These are phyloP conservation scores for Funneliformis caledonium DNA, from an alignment of 371 early-diverging fungal species.

Conservation along the genomic window DNA sequence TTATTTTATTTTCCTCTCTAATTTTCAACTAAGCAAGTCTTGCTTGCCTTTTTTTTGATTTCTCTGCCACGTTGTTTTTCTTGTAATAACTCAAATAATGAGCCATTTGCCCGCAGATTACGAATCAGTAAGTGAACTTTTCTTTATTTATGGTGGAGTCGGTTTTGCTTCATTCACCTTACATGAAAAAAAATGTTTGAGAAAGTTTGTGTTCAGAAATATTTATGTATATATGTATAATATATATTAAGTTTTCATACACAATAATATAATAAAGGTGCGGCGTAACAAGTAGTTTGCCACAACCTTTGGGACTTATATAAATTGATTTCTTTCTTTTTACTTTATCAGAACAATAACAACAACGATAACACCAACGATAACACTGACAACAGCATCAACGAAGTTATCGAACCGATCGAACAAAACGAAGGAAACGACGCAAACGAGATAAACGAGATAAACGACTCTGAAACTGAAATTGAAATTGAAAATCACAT, in stretches of 20 bases:
- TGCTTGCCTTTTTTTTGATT: neutral
- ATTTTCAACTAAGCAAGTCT: neutral
- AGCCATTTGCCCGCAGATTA: neutral
- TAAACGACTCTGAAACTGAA: neutral
- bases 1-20: neutral
- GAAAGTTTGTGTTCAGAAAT: neutral
- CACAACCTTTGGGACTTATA: neutral
- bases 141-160: neutral
- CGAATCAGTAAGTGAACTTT: conserved; percentile 1
- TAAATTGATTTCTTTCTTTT: neutral
- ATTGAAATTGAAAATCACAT: too few relatives aligned
- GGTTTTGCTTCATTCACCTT: neutral
- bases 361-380: neutral
- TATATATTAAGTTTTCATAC: too few relatives aligned
- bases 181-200: neutral
- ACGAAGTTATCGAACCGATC: neutral
- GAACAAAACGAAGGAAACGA: neutral
- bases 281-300: too few relatives aligned
- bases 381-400: too few relatives aligned
- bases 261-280: neutral
- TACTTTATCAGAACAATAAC: neutral
- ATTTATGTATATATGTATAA: neutral
- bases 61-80: neutral
- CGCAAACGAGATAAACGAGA: neutral
- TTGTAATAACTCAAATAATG: conserved; percentile 8